Evolutionary conservation across 805 yeast species (phyloP).

Genomic region (Naumovozyma baii): DNA sequence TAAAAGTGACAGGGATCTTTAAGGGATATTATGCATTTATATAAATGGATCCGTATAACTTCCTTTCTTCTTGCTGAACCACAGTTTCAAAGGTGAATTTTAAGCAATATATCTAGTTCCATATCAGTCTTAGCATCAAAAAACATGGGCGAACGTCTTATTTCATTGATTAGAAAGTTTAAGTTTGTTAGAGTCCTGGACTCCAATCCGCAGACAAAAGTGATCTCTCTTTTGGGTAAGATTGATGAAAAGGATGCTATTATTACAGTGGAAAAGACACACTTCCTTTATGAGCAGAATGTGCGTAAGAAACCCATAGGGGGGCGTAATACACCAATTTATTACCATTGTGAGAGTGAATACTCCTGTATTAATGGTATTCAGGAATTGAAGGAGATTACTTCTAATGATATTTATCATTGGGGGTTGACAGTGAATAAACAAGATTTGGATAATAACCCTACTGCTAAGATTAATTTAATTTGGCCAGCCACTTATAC

Average conservation of each 20-base stretch:
- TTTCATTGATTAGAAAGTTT: conserved; percentile 33
- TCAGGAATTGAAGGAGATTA: conserved; percentile 32
- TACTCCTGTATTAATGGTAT: conserved; percentile 25
- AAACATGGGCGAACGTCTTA: background rate
- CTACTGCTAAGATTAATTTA: conserved; percentile 63
- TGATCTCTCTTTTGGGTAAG: conserved; percentile 52
- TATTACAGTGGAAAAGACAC: conserved; percentile 61
- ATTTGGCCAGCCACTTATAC: conserved; percentile 83
- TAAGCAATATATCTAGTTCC: too few relatives aligned
- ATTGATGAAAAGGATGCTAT: conserved; percentile 61
- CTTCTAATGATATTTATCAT: conserved; percentile 72
- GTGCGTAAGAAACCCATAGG: conserved; percentile 4
- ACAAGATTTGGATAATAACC: conserved; percentile 38
- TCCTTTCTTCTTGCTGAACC: background rate
- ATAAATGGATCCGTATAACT: too few relatives aligned
- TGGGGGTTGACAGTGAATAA: conserved; percentile 59
- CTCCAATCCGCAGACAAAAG: conserved; percentile 58
- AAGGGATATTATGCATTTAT: too few relatives aligned
- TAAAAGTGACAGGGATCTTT: too few relatives aligned
- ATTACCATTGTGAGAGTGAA: conserved; percentile 19
- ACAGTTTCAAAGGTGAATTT: too few relatives aligned
- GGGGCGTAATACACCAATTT: conserved; percentile 10
- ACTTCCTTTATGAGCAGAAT: conserved; percentile 36
- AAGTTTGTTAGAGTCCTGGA: conserved; percentile 38
- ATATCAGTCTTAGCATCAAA: too few relatives aligned